Percentiles rank a stretch among this genome's conserved stretches.
Evolutionary conservation across 768 basidiomycete species (phyloP).

Genomic region (Rhodosporidiobolus odoratus): DNA sequence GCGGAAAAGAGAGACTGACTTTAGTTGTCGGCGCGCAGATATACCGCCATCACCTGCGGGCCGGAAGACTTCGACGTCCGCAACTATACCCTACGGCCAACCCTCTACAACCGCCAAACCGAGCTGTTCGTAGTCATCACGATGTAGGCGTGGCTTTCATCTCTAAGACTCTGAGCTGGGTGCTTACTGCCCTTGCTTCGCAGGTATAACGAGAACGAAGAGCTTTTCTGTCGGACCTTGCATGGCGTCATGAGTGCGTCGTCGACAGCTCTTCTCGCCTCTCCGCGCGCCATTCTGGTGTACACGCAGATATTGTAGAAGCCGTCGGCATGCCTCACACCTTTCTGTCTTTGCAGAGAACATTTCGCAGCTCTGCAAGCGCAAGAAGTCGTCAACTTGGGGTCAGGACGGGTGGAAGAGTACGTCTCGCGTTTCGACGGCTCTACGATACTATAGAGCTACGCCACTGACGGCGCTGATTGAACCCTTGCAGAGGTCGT

Average conservation of each 20-base stretch:
- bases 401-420: conserved; percentile 49
- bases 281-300: not conserved
- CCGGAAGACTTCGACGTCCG: conserved; percentile 83
- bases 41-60: conserved; percentile 85
- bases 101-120: conserved; percentile 69
- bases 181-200: not conserved
- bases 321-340: conserved; percentile 32
- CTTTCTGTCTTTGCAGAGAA: conserved; percentile 44
- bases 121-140: conserved; percentile 92
- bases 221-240: conserved; percentile 42
- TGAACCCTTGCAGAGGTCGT: conserved; percentile 48
- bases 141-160: conserved; percentile 51
- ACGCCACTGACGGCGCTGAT: not conserved
- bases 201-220: conserved; percentile 68
- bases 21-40: conserved; percentile 34
- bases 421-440: conserved; percentile 16
- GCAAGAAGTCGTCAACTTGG: conserved; percentile 47
- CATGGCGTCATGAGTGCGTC: conserved; percentile 41
- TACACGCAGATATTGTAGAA: not conserved
- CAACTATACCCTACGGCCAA: conserved; percentile 79
- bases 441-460: too few relatives aligned
- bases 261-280: not conserved
- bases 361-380: conserved; percentile 47
- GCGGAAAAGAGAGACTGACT: conserved; percentile 39
- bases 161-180: not conserved